These are phyloP conservation scores for Candida morakotiae DNA, from an alignment of 805 yeast genomes.

Conservation along the genomic window DNA sequence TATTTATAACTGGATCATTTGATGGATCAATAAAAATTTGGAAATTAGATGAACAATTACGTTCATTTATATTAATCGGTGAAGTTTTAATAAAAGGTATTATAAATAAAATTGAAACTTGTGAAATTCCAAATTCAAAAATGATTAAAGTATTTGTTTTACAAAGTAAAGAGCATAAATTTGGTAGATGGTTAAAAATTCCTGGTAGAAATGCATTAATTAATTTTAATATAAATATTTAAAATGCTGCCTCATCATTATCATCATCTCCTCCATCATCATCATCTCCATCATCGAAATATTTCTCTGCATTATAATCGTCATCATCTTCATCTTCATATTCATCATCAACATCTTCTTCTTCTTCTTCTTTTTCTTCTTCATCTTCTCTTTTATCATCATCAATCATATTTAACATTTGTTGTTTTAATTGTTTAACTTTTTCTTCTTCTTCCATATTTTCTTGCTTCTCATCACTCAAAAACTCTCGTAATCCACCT, in stretches of 20 bases:
- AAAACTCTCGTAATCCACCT: slow-evolving; percentile 36
- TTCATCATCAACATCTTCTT: slow-evolving; percentile 62
- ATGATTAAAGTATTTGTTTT: slow-evolving; percentile 55
- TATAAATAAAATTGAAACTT: slow-evolving; percentile 59
- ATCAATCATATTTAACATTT: slow-evolving; percentile 40
- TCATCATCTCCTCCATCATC: slow-evolving; percentile 56
- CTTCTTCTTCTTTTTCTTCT: slow-evolving; percentile 43
- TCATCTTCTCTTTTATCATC: slow-evolving; percentile 37
- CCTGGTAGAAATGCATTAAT: slow-evolving; percentile 72
- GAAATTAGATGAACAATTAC: slow-evolving; percentile 63
- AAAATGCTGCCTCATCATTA: slow-evolving; percentile 72
- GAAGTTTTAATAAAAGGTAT: slow-evolving; percentile 63
- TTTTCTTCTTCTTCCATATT: slow-evolving; percentile 19
- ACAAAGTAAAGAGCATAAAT: slow-evolving; percentile 77
- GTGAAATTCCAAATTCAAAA: slow-evolving; percentile 48
- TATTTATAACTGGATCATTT: slow-evolving; percentile 87
- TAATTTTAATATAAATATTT: slow-evolving; percentile 31
- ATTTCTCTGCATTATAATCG: slow-evolving; percentile 76
- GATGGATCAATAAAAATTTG: slow-evolving; percentile 75
- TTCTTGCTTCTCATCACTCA: slow-evolving; percentile 22
- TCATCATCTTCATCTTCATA: slow-evolving; percentile 73
- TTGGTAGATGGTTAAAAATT: slow-evolving; percentile 80
- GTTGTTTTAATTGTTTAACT: slow-evolving; percentile 36
- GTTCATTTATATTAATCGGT: slow-evolving; percentile 57
- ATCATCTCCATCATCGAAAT: slow-evolving; percentile 67